Conservation (phyloP, 176 grass and related monocot species). For the Paspalum notatum region DNA sequence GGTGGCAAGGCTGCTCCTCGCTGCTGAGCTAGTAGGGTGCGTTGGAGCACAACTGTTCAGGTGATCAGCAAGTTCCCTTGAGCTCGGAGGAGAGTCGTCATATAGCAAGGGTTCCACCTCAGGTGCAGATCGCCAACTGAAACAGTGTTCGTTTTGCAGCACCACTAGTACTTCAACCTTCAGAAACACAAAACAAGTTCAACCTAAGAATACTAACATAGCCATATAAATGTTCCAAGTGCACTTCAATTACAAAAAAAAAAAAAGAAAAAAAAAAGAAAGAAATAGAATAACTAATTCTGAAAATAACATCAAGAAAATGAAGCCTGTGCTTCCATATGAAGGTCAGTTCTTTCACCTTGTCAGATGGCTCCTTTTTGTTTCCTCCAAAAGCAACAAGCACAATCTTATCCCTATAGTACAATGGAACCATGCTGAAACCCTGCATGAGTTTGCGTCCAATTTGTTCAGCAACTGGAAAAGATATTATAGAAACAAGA, state of each 20-base stretch:
- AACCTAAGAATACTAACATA: constrained; percentile 8
- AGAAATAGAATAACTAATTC: neutral
- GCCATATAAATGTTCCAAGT: constrained; percentile 4
- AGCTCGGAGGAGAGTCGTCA: constrained; percentile 64
- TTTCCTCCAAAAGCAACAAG: constrained; percentile 97
- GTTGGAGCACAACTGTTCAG: constrained; percentile 51
- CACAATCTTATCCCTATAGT: constrained; percentile 82
- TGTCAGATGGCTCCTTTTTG: constrained; percentile 95
- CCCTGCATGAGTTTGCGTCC: constrained; percentile 62
- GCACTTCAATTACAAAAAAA: neutral
- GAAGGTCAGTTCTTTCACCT: constrained; percentile 55
- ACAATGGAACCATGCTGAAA: constrained; percentile 92
- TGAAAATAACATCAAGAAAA: constrained; percentile 26
- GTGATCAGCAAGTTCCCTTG: constrained; percentile 58
- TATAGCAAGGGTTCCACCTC: constrained; percentile 65
- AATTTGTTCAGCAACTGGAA: constrained; percentile 8
- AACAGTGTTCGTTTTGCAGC: constrained; percentile 77
- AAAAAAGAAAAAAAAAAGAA: constrained; percentile 35
- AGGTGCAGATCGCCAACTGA: constrained; percentile 91
- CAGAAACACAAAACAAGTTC: constrained; percentile 22
- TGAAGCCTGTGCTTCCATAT: constrained; percentile 11
- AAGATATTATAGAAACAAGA: neutral
- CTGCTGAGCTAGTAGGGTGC: constrained; percentile 56
- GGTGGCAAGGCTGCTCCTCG: constrained; percentile 66
- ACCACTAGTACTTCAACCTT: constrained; percentile 91